A percentile compares a stretch with the other conserved stretches of the same genome.
phyloP scores from a whole-genome alignment of 1,284 basidiomycete species.

The Macrocystidia cucumis region DNA sequence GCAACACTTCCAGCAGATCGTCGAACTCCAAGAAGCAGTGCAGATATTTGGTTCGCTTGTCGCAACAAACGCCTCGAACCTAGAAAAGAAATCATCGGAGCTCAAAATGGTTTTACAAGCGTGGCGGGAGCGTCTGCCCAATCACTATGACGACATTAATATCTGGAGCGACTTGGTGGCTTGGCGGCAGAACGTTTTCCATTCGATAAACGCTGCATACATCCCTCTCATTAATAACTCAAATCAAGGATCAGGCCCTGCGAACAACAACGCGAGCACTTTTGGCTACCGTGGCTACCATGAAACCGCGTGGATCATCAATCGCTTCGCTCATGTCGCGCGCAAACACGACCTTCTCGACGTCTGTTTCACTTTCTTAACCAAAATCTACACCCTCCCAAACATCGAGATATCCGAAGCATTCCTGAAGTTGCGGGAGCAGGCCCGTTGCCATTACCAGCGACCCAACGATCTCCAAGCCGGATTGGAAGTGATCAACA shows the following conservation, averaged over 20 bases:
- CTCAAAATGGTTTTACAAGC: constrained; percentile 94
- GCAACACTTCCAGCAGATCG: constrained; percentile 98
- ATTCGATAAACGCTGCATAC: constrained; percentile 96
- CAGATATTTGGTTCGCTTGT: constrained; percentile 91
- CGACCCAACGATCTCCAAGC: constrained; percentile 90
- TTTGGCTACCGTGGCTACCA: constrained; percentile 98
- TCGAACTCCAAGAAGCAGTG: constrained; percentile 95
- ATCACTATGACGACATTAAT: constrained; percentile 96
- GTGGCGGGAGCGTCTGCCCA: constrained; percentile 96
- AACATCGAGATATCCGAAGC: constrained; percentile 99
- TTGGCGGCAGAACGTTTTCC: constrained; percentile 91
- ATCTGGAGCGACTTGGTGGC: constrained; percentile 98
- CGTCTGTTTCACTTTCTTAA: constrained; percentile 92
- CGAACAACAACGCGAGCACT: constrained; percentile 65
- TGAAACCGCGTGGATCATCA: constrained; percentile 99
- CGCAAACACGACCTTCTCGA: constrained; percentile 95
- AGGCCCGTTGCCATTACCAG: constrained; percentile 99
- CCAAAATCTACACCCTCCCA: constrained; percentile 97
- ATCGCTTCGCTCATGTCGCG: constrained; percentile 99
- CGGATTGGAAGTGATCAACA: constrained; percentile 98
- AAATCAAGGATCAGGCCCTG: constrained; percentile 40
- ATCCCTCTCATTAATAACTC: constrained; percentile 75
- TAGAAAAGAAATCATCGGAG: constrained; percentile 93
- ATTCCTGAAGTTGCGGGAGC: constrained; percentile 97
- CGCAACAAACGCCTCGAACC: constrained; percentile 81